phyloP scores from a whole-genome alignment of 108 stramenopile species.

The Nitzschia sp. region DNA sequence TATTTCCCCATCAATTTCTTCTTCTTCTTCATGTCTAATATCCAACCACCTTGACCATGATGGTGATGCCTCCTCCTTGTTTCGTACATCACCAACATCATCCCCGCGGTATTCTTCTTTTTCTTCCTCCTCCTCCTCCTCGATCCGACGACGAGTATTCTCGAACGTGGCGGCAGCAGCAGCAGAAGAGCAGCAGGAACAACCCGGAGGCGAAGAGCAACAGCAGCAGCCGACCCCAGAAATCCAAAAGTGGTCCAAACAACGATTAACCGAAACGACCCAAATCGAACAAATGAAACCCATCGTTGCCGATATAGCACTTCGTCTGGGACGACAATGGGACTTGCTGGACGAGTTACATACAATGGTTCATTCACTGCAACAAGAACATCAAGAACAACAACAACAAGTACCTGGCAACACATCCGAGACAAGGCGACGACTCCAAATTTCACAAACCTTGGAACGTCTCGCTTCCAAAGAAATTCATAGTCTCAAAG shows the following conservation, averaged over 20 bases:
- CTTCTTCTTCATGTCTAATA: too few relatives aligned
- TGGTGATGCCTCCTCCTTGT: too few relatives aligned
- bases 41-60: too few relatives aligned
- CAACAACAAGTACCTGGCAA: background rate
- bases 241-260: conserved; percentile 12
- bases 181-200: background rate
- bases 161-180: too few relatives aligned
- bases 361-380: background rate
- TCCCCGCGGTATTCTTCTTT: too few relatives aligned
- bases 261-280: conserved; percentile 3
- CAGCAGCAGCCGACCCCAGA: background rate
- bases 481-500: conserved; percentile 1
- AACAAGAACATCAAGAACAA: conserved; percentile 1
- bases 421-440: background rate
- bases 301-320: conserved; percentile 2
- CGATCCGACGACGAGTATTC: too few relatives aligned
- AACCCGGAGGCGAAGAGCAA: background rate
- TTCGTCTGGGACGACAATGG: conserved; percentile 13
- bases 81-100: too few relatives aligned
- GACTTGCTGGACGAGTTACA: conserved; percentile 6
- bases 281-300: background rate
- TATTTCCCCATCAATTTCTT: too few relatives aligned
- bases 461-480: conserved; percentile 2
- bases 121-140: too few relatives aligned
- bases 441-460: background rate